These are phyloP conservation scores for Murraya koenigii DNA, from an alignment of 345 rosid species.

Conservation along the genomic window DNA sequence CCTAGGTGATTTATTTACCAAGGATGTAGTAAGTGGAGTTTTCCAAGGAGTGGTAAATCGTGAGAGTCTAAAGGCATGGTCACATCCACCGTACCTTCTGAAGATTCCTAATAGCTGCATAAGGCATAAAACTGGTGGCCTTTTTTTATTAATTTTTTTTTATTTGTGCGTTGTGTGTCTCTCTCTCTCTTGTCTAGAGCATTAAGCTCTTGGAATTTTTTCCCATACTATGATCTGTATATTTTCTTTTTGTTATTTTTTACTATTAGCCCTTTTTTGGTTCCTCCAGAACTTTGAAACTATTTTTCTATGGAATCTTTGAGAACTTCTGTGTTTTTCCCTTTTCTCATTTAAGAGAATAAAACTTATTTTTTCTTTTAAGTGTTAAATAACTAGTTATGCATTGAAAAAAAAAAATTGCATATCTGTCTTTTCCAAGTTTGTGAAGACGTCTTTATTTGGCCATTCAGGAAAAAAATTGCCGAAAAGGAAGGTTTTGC, in stretches of 20 bases:
- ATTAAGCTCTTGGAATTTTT: neutral
- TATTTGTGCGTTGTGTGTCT: neutral
- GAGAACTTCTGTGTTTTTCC: neutral
- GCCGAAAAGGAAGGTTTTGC: constrained; percentile 82
- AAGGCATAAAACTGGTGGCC: neutral
- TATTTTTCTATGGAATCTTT: neutral
- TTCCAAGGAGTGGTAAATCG: neutral
- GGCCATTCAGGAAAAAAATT: constrained; percentile 67
- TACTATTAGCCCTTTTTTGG: neutral
- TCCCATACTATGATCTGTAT: neutral
- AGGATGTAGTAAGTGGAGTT: neutral
- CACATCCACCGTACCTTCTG: neutral
- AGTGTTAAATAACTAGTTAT: neutral
- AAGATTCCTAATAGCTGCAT: neutral
- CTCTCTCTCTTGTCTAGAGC: neutral
- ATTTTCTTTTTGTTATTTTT: neutral
- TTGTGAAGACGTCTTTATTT: constrained; percentile 3
- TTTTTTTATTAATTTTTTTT: too few species aligned
- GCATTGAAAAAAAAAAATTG: neutral
- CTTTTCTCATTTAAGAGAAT: neutral
- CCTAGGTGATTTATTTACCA: neutral
- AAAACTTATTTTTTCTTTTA: neutral
- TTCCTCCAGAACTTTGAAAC: neutral
- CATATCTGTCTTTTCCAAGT: neutral
- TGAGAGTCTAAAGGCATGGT: neutral